Base-by-base conservation (phyloP, 116 monocot species). In the Dioscorea cayenensis region DNA sequence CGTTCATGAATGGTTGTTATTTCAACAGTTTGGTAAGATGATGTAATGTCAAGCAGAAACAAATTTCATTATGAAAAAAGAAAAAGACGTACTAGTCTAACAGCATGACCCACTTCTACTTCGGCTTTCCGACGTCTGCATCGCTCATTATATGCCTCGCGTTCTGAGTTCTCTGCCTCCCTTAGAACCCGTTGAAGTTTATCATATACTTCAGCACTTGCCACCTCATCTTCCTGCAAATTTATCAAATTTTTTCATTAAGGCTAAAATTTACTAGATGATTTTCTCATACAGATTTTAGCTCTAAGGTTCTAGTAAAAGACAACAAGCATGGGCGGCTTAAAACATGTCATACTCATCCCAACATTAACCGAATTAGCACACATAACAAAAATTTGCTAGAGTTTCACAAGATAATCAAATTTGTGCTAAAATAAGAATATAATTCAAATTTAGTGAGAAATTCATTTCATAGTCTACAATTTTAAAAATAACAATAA, bases 91-190 rank as follows among this genome's bases (percentile, higher is more conserved):
- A 16, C 52, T 4, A 51, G 14, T 55, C 55, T 55, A 16, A n/a
- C 14, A 16, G 55, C 55, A 1, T 14, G 19, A 55, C 10, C 55
- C 16, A 69, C 65, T 51, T 70, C 66, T 37, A 22, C 43, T 58
- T 82, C 82, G 4, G 49, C 74, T 65, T 66, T 78, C 63, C 74
- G 69, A 43, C 72, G 74, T 18, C 73, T 74, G 23, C 38, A 48
- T 48, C 59, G 11, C 50, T 82, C 82, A 22, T 73, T 51, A 37
- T 74, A 78, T 36, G 77, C 73, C 70, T 82, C 78, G 23, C 20
- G 70, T 43, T 64, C 65, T 18, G 49, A 50, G 32, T 71, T 74
- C 51, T 77, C 71, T 36, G 50, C 48, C 70, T 78, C 77, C 16
- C 22, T 66, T 12, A 74, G 60, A 21, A 74, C 60, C 49, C 43